Evolutionary conservation across 768 basidiomycete species (phyloP), one percentile per base, ranked within the genome.

Genomic region (Ephemerocybe angulata): DNA sequence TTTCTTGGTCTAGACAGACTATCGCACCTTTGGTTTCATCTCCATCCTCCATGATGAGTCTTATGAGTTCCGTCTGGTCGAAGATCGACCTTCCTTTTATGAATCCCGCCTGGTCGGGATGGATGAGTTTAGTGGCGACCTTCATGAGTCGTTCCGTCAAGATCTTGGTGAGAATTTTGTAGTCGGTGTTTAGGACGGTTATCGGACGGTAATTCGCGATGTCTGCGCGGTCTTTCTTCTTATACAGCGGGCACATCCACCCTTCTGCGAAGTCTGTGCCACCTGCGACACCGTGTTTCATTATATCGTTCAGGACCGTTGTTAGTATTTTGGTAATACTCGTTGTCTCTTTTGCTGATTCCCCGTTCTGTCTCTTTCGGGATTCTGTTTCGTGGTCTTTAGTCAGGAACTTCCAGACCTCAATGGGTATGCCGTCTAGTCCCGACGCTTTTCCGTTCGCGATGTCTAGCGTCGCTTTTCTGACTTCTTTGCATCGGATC

Each of bases 191-290:
- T 2, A 69, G 58, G 0, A 74, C 57, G 0, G 70, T 74, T 0
- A 77, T 73, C 0, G 71, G 73, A 0, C 67, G 0, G 46, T 75
- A 74, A 50, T 70, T 73, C 22, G 30, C 62, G 1, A 75, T 72
- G 0, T 69, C 57, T 0, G 37, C 47, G 4, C 33, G 41, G 17
- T 73, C 69, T 12, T 67, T 70, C 38, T 78, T 78, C 41, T 80
- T 80, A 52, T 73, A 78, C 0, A 79, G 38, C 0, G 72, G 74
- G 64, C 72, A 70, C 62, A 73, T 69, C 70, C 68, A 71, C 0
- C 76, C 76, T 4, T 63, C 50, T 0, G 65, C 24, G 50, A 74
- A 78, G 0, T 13, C 3, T 0, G 67, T 60, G 0, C 7, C 1
- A 0, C 13, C 1, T 0, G 3, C 44, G 0, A 67, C 8, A 0